Base-by-base conservation (phyloP, 352 stramenopile genomes). In the Aphanomyces invadans region DNA sequence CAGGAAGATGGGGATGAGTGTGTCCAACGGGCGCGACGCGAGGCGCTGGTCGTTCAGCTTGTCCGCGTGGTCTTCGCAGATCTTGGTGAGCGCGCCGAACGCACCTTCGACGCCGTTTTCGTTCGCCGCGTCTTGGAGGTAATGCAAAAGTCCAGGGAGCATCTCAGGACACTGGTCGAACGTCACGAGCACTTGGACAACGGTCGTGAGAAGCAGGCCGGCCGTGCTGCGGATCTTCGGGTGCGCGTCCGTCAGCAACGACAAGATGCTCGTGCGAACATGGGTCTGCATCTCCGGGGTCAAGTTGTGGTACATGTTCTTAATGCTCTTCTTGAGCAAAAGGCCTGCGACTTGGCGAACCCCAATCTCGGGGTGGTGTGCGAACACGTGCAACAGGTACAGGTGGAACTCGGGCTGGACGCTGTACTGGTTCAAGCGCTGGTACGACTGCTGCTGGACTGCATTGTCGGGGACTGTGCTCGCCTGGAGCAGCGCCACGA, bases 361-460 rank as follows among this genome's bases (percentile, higher is more conserved):
- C 59, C 81, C 82, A 25, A 73, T 69, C 49, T 92, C 78, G 44
- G 71, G 53, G 33, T 91, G 78, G 19, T 70, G 15, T 4, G 76
- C 74, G 51, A 95, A 80, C 61, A 95, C 48, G 64, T 95, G 84
- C 44, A 91, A 80, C 51, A 95, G 79, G 71, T 95, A 95, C 31
- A 93, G 74, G 52, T 92, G 90, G 71, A 95, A 95, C 76, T 95
- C 83, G 49, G 91, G 83, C 72, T 95, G 87, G 69, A 91, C 76
- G 73, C 92, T 81, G 75, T 91, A 91, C 71, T 90, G 83, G 79
- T 92, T 81, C 65, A 95, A 75, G 48, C 81, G 81, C 75, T 85
- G 63, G 73, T 92, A 95, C 46, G 75, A 81, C 72, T 92, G 77
- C 60, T 80, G 83, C 73, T 95, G 86, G 9, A 92, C 75, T 55